These are phyloP conservation scores for Pythium folliculosum DNA, from an alignment of 352 stramenopile species.

Conservation along the genomic window DNA sequence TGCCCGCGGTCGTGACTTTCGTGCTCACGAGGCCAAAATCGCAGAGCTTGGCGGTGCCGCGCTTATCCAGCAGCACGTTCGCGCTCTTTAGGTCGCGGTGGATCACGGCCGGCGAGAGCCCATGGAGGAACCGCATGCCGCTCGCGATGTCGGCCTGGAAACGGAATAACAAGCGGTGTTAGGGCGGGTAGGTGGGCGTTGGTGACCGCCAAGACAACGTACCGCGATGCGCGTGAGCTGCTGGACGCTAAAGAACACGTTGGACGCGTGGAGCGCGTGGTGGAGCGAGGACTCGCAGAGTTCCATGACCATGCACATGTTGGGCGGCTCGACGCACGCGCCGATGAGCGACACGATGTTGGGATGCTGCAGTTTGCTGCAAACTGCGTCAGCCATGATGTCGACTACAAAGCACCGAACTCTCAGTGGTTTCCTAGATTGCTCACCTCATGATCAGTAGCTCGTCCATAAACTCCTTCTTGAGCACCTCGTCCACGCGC, in stretches of 20 bases:
- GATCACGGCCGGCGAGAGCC: conserved; percentile 78
- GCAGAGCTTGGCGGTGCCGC: conserved; percentile 85
- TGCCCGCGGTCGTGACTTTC: conserved; percentile 79
- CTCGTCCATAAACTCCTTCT: conserved; percentile 93
- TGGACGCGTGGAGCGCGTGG: conserved; percentile 59
- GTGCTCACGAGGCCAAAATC: conserved; percentile 92
- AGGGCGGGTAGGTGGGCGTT: no score
- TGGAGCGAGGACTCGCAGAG: conserved; percentile 71
- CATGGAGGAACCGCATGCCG: conserved; percentile 90
- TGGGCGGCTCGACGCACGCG: conserved; percentile 69
- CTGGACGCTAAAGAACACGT: conserved; percentile 52
- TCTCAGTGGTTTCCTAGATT: neutral
- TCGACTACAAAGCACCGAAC: neutral
- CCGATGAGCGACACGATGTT: conserved; percentile 81
- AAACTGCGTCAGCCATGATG: neutral
- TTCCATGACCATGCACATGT: conserved; percentile 84
- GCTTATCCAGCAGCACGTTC: conserved; percentile 81
- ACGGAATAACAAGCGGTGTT: neutral
- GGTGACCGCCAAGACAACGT: neutral
- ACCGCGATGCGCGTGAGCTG: conserved; percentile 58
- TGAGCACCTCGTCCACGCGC: conserved; percentile 80
- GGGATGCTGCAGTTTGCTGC: conserved; percentile 63
- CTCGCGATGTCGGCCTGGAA: conserved; percentile 73
- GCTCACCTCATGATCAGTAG: conserved; percentile 88
- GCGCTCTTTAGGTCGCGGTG: conserved; percentile 91